A percentile compares a stretch with the other conserved stretches of the same genome.
Conservation (phyloP, 352 stramenopile species). For the Globisporangium camurandrum region DNA sequence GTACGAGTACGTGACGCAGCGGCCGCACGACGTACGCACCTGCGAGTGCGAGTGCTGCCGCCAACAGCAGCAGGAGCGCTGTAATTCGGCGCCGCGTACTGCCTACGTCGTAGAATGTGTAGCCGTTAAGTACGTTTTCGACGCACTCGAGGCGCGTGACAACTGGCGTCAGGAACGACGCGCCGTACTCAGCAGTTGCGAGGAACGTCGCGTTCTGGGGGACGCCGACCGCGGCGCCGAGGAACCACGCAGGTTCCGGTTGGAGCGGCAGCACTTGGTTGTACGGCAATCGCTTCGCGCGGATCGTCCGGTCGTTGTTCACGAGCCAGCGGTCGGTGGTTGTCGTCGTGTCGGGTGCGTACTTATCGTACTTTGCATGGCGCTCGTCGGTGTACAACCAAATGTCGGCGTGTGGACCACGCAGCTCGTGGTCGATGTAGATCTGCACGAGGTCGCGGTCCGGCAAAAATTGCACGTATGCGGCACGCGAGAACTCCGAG, state of each 20-base stretch:
- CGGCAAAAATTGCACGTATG: slow-evolving; percentile 42
- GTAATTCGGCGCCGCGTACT: slow-evolving; percentile 17
- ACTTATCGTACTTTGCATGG: slow-evolving; percentile 18
- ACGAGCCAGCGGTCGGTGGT: slow-evolving; percentile 42
- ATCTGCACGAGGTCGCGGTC: slow-evolving; percentile 66
- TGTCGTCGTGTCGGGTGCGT: too few relatives aligned
- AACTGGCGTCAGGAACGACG: slow-evolving; percentile 60
- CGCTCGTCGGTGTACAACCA: slow-evolving; percentile 64
- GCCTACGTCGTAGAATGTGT: slow-evolving; percentile 55
- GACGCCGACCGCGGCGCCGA: slow-evolving; percentile 44
- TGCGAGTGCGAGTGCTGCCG: slow-evolving; percentile 21
- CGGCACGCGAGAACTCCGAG: slow-evolving; percentile 31
- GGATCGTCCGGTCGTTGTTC: slow-evolving; percentile 66
- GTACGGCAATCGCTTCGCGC: slow-evolving; percentile 51
- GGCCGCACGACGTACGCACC: slow-evolving; percentile 17
- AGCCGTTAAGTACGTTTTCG: slow-evolving; percentile 72
- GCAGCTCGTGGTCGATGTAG: slow-evolving; percentile 35
- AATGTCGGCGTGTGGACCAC: slow-evolving; percentile 64
- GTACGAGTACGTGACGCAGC: slow-evolving; percentile 19
- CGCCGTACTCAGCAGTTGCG: slow-evolving; percentile 57
- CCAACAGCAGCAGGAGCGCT: slow-evolving; percentile 18
- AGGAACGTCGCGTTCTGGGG: slow-evolving; percentile 52
- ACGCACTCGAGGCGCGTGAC: slow-evolving; percentile 73
- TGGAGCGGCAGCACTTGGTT: slow-evolving; percentile 57
- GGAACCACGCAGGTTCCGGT: slow-evolving; percentile 31